Evolutionary conservation across 2,329 filamentous ascomycete species (phyloP).

Genomic region (Penicillium sp.): DNA sequence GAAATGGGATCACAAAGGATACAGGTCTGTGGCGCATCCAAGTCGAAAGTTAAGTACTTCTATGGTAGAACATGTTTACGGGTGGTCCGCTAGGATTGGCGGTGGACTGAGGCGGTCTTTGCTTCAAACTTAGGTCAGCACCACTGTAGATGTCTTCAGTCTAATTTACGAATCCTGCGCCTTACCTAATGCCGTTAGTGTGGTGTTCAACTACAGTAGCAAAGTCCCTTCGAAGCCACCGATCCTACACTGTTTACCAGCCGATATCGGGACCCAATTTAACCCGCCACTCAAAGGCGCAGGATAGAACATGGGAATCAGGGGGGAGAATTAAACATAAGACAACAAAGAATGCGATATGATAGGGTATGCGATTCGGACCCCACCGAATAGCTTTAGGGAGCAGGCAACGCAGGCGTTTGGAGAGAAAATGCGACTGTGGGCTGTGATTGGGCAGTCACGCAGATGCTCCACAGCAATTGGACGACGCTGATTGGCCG

Average conservation of each 20-base stretch:
- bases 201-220: no score
- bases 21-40: no score
- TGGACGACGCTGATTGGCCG: slow-evolving; percentile 8
- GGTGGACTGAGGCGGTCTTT: no score
- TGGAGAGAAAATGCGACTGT: background rate
- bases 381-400: background rate
- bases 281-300: background rate
- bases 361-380: background rate
- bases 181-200: no score
- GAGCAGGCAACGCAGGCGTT: background rate
- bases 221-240: background rate
- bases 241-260: background rate
- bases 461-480: background rate
- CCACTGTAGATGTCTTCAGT: no score
- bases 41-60: no score
- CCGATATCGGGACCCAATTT: background rate
- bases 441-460: background rate
- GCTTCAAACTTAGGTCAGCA: no score
- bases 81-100: no score
- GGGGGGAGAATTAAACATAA: background rate
- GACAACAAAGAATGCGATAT: background rate
- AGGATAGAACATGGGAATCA: background rate
- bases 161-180: no score
- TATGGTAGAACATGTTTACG: no score
- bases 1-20: background rate